Base-by-base conservation (phyloP, 2,329 filamentous ascomycete genomes). In the Fonsecaea pedrosoi region DNA sequence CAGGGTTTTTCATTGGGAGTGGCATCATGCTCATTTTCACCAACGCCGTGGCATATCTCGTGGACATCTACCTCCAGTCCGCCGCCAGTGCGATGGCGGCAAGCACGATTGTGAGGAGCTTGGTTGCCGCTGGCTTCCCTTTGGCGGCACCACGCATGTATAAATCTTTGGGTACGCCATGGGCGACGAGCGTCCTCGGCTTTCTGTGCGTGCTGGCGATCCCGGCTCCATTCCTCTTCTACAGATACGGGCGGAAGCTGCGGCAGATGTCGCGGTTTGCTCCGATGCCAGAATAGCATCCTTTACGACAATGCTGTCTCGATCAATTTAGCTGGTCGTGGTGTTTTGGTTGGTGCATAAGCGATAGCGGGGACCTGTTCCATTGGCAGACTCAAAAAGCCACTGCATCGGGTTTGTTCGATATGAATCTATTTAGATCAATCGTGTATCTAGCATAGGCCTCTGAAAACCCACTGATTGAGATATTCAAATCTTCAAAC, bases 11-110 rank as follows among this genome's bases (percentile, higher is more conserved):
- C 0, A 96, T 95, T 72, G 92, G 92, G 12, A 83, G 86, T 0
- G 92, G 92, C 0, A 95, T 94, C 73, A 89, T 87, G 12, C 84
- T 88, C 3, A 87, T 91, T 45, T 96, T 95, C 80, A 94, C 95
- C n/a, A 67, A 65, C 32, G 60, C 65, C 37, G 65, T 71, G 9
- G 1, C 83, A 81, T 76, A 72, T 45, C 61, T 71, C 40, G 67
- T 75, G 2, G 71, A 73, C 54, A 70, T 71, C 21, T 72, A 73
- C 50, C 63, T 70, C n/a, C 56, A 60, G n/a, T 62, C 61, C 45
- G 65, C 71, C 0, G 66, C 69, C 40, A 69, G 64, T 62, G 72
- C 71, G 13, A 64, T 73, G 34, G 64, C 71, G 54, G 70, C 57
- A 13, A 70, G 70, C 54, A 72, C 68, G 3, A 62, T 71, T 32